Evolutionary conservation across 129 eudicot genomes (phyloP).

Genomic region (Helichrysum umbraculigerum): DNA sequence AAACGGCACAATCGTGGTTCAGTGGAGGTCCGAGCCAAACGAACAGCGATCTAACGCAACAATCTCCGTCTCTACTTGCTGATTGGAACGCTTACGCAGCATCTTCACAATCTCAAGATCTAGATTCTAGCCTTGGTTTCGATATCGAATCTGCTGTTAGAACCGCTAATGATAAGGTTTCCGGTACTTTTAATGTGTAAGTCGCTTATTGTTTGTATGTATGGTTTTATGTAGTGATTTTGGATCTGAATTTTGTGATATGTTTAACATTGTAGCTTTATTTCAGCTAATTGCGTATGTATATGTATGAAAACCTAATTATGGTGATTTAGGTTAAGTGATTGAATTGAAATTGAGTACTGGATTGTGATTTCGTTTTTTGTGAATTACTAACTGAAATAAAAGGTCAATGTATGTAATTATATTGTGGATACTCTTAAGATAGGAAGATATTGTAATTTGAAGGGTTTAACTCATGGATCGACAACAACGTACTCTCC

Average conservation of each 20-base stretch:
- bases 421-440: background rate
- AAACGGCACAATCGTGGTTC: constrained; percentile 84
- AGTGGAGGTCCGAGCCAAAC: constrained; percentile 66
- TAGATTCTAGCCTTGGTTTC: constrained; percentile 53
- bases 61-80: constrained; percentile 63
- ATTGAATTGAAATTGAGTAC: constrained; percentile 14
- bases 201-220: background rate
- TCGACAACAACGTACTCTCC: no score
- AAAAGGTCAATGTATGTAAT: background rate
- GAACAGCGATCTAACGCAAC: constrained; percentile 44
- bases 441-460: background rate
- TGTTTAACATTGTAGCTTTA: constrained; percentile 3
- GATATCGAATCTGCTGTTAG: constrained; percentile 91
- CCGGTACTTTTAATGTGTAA: constrained; percentile 79
- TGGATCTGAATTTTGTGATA: constrained; percentile 18
- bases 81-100: constrained; percentile 89
- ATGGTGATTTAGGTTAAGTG: constrained; percentile 20
- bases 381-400: no score
- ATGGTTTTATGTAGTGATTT: background rate
- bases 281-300: constrained; percentile 1
- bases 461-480: no score
- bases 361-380: background rate
- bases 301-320: constrained; percentile 10
- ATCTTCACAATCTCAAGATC: constrained; percentile 42
- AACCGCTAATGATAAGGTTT: constrained; percentile 67